Base-by-base conservation (phyloP, 1,139 yeast genomes). In the Candida mesenterica region DNA sequence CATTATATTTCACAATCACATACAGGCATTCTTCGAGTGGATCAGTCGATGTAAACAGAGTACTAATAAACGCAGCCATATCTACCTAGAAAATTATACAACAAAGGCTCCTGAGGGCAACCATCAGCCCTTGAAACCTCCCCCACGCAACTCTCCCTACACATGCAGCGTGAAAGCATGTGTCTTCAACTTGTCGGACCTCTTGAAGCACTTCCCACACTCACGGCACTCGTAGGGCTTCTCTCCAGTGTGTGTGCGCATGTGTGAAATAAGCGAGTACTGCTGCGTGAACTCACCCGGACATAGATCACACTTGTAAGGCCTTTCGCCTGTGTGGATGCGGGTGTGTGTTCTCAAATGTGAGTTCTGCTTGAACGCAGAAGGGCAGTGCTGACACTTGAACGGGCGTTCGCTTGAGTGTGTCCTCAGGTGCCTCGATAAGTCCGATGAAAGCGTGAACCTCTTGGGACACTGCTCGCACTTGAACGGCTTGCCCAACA, bases 201-300 rank as follows among this genome's bases (percentile, higher is more conserved):
- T 75, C 23, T 78, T 73, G 52, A 77, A 77, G 20, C 51, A 52
- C 50, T 76, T 77, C 5, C 67, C 73, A 48, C 82, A 77, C 5
- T 55, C 53, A 3, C 56, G 50, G 48, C 82, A 77, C 31, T 49
- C 43, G 44, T 66, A 77, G 1, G 82, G 82, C 40, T 71, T 75
- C 42, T 77, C 97, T 4, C 97, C 97, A 0, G 96, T 86, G 55
- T 92, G 98, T 0, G 79, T 81, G 36, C 98, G 67, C 52, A 76
- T 56, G 61, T 92, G 98, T 71, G 81, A 88, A 30, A 72, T 67
- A 33, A 84, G 63, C 68, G 80, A 77, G 14, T 77, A 55, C 31
- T 77, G 82, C 20, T 80, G 82, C 8, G 86, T 83, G 61, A 90
- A 89, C 14, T 68, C 57, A 36, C 82, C 77, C 6, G 77, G 77